Conservation (phyloP, 495 filamentous ascomycete species). For the Xylaria scruposa region DNA sequence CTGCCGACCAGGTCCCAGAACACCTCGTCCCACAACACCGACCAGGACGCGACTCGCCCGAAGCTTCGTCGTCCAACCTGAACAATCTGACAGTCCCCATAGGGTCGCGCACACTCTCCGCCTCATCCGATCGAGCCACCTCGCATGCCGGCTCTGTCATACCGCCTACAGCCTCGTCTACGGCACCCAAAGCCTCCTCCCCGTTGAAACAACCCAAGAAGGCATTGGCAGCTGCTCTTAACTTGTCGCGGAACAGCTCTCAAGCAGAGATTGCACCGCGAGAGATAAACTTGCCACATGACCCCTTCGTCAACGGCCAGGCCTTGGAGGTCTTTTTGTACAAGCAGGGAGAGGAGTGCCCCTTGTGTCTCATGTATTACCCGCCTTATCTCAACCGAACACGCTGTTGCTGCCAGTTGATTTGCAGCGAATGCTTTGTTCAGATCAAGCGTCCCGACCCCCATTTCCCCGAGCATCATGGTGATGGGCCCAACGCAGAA, state of each 20-base stretch:
- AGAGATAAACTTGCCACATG: conserved; percentile 79
- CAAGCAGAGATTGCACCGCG: conserved; percentile 71
- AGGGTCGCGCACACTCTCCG: conserved; percentile 73
- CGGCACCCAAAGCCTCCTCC: conserved; percentile 41
- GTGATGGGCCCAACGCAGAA: conserved; percentile 58
- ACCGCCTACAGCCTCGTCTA: conserved; percentile 63
- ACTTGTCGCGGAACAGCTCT: conserved; percentile 70
- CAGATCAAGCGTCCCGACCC: conserved; percentile 98
- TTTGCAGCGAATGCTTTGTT: conserved; percentile 98
- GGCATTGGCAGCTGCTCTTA: conserved; percentile 80
- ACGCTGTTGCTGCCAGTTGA: conserved; percentile 93
- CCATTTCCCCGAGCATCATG: conserved; percentile 87
- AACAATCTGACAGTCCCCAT: conserved; percentile 79
- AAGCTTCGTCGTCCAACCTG: conserved; percentile 50
- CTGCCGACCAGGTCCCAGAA: conserved; percentile 78
- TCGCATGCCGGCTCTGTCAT: conserved; percentile 58
- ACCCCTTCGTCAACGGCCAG: conserved; percentile 91
- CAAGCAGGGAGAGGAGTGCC: conserved; percentile 88
- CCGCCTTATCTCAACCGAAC: conserved; percentile 96
- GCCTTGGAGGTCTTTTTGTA: conserved; percentile 91
- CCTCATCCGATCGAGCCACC: conserved; percentile 68
- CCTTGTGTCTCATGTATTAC: conserved; percentile 96
- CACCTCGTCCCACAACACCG: conserved; percentile 63
- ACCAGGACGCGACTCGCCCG: conserved; percentile 43
- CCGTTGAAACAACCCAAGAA: conserved; percentile 75